phyloP scores from a whole-genome alignment of 2,329 filamentous ascomycete species.

The Monilinia polystroma region DNA sequence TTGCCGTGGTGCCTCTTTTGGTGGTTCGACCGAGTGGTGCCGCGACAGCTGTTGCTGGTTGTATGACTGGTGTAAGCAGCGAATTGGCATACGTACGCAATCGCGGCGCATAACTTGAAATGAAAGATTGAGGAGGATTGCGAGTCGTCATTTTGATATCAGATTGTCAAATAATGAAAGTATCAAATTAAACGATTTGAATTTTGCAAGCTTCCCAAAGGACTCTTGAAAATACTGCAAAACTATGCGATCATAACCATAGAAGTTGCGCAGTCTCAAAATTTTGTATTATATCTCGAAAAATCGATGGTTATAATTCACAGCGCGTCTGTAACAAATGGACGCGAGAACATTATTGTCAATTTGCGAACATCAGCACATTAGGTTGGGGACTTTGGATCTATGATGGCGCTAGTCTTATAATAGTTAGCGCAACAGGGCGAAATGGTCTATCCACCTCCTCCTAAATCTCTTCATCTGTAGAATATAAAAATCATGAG shows the following conservation, averaged over 20 bases:
- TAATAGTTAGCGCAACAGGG: not conserved
- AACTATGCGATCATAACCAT: constrained; percentile 15
- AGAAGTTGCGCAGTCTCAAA: constrained; percentile 3
- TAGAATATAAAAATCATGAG: not conserved
- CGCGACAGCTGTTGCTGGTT: constrained; percentile 62
- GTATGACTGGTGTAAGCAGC: constrained; percentile 80
- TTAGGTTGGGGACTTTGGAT: not conserved
- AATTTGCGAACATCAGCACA: constrained; percentile 1
- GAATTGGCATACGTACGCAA: constrained; percentile 90
- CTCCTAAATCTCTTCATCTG: no score
- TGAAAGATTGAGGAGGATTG: constrained; percentile 74
- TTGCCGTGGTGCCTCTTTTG: constrained; percentile 91
- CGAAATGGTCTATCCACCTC: no score
- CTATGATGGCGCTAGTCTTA: not conserved
- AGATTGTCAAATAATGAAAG: not conserved
- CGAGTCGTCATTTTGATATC: constrained; percentile 34
- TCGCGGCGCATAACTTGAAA: constrained; percentile 88
- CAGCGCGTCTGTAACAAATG: not conserved
- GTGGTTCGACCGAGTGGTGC: constrained; percentile 78
- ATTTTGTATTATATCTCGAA: not conserved
- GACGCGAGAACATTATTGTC: constrained; percentile 11
- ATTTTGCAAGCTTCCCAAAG: constrained; percentile 11
- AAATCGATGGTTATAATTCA: constrained; percentile 12
- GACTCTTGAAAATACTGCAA: not conserved
- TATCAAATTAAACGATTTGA: not conserved